Evolutionary conservation across 345 rosid species (phyloP), one percentile per base, ranked within the genome.

Genomic region (Salix caprea): DNA sequence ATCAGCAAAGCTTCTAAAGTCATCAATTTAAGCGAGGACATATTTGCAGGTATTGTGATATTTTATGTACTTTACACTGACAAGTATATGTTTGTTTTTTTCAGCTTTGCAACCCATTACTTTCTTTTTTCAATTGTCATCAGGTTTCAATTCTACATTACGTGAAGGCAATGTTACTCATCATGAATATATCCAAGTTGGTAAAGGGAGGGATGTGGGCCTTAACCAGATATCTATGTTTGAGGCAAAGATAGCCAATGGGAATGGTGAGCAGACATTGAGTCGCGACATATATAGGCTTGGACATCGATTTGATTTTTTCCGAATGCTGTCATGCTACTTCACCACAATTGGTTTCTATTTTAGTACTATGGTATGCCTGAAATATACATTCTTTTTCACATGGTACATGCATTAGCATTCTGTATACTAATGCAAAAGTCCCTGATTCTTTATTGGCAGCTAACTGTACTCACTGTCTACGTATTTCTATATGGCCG

Each of bases 111-210:
- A 52, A 46, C 71, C 40, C 23, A 28, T 77, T 7, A 72, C n/a
- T 5, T 78, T 15, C 65, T 12, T 4, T 56, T 65, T 62, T 36
- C 66, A 74, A 52, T 80, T 67, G 73, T 44, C 42, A 70, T 28
- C 85, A 96, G 99, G 99, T 58, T 96, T 92, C 87, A 94, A 94
- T 82, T 93, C 99, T 72, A 96, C 99, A 11, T 98, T 96, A 58
- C 99, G 99, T 50, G 95, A 94, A 89, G 99, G 99, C 78, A 96
- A 96, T 88, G 94, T 96, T 65, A 96, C 99, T 40, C 99, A 96
- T 88, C 99, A 96, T 72, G 99, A 96, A 67, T 96, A 96, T 84
- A 94, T 92, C 83, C 99, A 96, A 89, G 99, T 96, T 61, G 99
- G 99, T 58, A 96, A 96, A 83, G 99, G 98, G 44, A 92, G 99